phyloP scores from a whole-genome alignment of 768 basidiomycete species.

The Pilatotrama ljubarskyi region DNA sequence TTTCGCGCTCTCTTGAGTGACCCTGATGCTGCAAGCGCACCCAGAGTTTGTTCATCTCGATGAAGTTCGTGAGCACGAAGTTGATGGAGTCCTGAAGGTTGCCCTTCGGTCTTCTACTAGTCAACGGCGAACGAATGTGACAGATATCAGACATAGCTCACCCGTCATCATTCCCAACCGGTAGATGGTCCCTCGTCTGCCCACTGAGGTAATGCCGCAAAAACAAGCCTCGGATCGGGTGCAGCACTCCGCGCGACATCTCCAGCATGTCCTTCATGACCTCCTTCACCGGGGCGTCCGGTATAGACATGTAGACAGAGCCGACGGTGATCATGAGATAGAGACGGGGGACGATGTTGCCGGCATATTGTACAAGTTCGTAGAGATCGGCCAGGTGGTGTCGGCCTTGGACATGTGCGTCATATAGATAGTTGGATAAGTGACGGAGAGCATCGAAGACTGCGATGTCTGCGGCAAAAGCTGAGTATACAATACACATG shows the following conservation, averaged over 20 bases:
- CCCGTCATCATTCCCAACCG: slow-evolving; percentile 83
- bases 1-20: slow-evolving; percentile 95
- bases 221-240: slow-evolving; percentile 96
- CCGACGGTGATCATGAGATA: slow-evolving; percentile 99
- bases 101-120: slow-evolving; percentile 66
- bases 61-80: slow-evolving; percentile 97
- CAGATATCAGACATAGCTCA: slow-evolving; percentile 38
- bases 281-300: slow-evolving; percentile 96
- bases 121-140: neutral
- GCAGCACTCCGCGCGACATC: slow-evolving; percentile 96
- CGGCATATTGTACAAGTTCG: slow-evolving; percentile 99
- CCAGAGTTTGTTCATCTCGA: slow-evolving; percentile 99
- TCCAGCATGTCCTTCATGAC: slow-evolving; percentile 99
- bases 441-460: slow-evolving; percentile 96
- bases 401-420: slow-evolving; percentile 86
- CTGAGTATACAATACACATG: neutral
- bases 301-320: slow-evolving; percentile 98
- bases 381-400: slow-evolving; percentile 99
- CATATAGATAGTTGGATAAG: slow-evolving; percentile 94
- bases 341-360: slow-evolving; percentile 90
- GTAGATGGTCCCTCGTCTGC: slow-evolving; percentile 94
- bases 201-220: slow-evolving; percentile 95
- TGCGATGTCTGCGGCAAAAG: slow-evolving; percentile 76
- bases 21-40: slow-evolving; percentile 98
- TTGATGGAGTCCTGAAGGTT: slow-evolving; percentile 93